Conservation (phyloP, 768 basidiomycete species). For the Phaffia australis region DNA sequence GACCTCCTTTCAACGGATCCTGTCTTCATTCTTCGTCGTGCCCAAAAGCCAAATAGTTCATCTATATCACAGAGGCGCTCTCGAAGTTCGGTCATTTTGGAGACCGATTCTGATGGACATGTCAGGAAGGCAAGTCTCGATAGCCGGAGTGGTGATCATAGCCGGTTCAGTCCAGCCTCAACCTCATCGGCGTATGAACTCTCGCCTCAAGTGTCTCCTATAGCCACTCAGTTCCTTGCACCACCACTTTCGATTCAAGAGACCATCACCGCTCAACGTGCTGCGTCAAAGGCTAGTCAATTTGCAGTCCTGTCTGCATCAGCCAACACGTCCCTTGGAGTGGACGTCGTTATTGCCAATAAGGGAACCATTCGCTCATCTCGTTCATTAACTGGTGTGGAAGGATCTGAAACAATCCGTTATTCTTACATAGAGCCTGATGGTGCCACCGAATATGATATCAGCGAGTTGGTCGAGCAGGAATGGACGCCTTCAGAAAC, state of each 20-base stretch:
- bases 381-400: conserved; percentile 46
- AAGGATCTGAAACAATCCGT: conserved; percentile 55
- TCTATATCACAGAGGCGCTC: conserved; percentile 5
- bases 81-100: conserved; percentile 7
- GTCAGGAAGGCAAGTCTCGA: not conserved
- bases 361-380: conserved; percentile 77
- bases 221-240: not conserved
- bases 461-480: conserved; percentile 83
- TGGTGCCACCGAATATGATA: conserved; percentile 73
- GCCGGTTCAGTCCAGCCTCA: not conserved
- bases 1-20: conserved; percentile 79
- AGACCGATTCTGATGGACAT: not conserved
- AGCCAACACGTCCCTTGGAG: conserved; percentile 69
- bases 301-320: conserved; percentile 75
- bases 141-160: not conserved
- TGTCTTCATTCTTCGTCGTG: conserved; percentile 75
- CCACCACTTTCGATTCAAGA: conserved; percentile 55
- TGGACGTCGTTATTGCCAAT: conserved; percentile 77
- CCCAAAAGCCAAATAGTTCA: conserved; percentile 32
- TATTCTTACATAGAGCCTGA: conserved; percentile 89
- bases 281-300: conserved; percentile 71
- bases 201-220: not conserved
- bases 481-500: conserved; percentile 47
- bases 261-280: conserved; percentile 86
- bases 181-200: not conserved